phyloP scores from a whole-genome alignment of 2,329 filamentous ascomycete species.

The Epichloe festucae region DNA sequence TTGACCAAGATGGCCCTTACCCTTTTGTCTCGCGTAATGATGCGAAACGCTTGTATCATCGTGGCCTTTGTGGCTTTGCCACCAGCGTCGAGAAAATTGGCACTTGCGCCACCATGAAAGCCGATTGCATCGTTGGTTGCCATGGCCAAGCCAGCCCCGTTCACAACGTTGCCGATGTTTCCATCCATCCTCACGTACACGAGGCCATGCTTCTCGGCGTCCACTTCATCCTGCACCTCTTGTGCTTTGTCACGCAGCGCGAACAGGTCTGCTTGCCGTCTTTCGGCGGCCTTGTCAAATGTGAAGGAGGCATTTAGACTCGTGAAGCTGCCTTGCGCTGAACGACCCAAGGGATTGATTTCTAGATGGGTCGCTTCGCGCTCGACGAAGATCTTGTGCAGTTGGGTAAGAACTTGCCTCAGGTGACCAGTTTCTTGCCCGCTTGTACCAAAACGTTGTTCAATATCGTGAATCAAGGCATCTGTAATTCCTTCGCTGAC shows the following conservation, averaged over 20 bases:
- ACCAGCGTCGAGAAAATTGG: conserved; percentile 83
- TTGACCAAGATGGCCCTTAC: conserved; percentile 56
- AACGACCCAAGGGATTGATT: conserved; percentile 23
- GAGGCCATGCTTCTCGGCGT: conserved; percentile 49
- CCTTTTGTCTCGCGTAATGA: conserved; percentile 57
- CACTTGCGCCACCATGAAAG: conserved; percentile 51
- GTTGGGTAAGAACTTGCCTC: conserved; percentile 8
- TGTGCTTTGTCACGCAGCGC: conserved; percentile 19
- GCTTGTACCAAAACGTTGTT: neutral
- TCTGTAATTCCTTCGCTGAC: conserved; percentile 16
- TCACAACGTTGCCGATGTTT: conserved; percentile 72
- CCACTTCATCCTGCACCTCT: conserved; percentile 22
- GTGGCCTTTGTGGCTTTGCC: conserved; percentile 77
- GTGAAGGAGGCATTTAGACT: conserved; percentile 27
- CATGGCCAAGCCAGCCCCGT: conserved; percentile 83
- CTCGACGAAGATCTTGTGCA: conserved; percentile 27
- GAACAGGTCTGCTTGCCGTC: conserved; percentile 29
- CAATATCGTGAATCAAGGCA: conserved; percentile 10
- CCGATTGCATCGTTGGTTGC: conserved; percentile 75
- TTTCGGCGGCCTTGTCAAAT: conserved; percentile 34
- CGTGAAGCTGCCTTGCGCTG: conserved; percentile 15
- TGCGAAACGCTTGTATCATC: conserved; percentile 62
- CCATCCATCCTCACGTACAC: conserved; percentile 56
- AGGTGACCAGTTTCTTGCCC: conserved; percentile 7
- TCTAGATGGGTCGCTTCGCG: conserved; percentile 35